Evolutionary conservation across 2,329 filamentous ascomycete genomes (phyloP), one percentile per base, ranked within the genome.

Genomic region (Arthroderma sp.): DNA sequence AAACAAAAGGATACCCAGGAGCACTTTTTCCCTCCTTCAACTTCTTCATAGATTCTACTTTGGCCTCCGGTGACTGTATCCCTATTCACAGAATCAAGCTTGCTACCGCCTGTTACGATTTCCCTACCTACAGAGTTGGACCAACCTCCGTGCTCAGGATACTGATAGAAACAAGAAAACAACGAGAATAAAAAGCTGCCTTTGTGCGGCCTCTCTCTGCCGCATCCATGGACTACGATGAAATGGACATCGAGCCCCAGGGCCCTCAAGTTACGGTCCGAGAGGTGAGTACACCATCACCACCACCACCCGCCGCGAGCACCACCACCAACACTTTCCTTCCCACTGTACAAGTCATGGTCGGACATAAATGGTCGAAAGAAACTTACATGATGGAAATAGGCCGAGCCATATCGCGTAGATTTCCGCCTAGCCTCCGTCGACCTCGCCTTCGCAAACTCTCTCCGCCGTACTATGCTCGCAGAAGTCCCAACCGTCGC

Each of bases 391-490:
- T 22, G 15, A 22, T 22, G 15, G 15, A 22, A 22, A 22, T 53
- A 94, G 86, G 84, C 84, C 52, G 85, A 88, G 60, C 70, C 71
- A 51, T 78, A 80, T 56, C 81, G 84, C 58, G 87, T 94, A 62
- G 83, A 94, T 67, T 96, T 96, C 70, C 81, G 91, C 64, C 78
- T 98, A 47, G 82, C 78, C 57, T 86, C 86, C 61, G 69, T 95
- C 56, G 91, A 98, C 62, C 87, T 91, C 58, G 82, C 86, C 47
- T 80, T 98, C 61, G 87, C 91, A 59, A 98, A 98, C 63, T 91
- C 93, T 59, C 94, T 96, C 72, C 87, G 91, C 49, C 86, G 91
- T 57, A 96, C 95, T 57, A 75, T 96, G 57, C 83, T 98, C 64
- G 77, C 89, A 55, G 93, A 98, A 70, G 83, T 98, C 43, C 87